A percentile compares a stretch with the other conserved stretches of the same genome.
These are phyloP conservation scores for Emydomyces testavorans DNA, from an alignment of 2,329 filamentous ascomycete genomes.

Conservation along the genomic window DNA sequence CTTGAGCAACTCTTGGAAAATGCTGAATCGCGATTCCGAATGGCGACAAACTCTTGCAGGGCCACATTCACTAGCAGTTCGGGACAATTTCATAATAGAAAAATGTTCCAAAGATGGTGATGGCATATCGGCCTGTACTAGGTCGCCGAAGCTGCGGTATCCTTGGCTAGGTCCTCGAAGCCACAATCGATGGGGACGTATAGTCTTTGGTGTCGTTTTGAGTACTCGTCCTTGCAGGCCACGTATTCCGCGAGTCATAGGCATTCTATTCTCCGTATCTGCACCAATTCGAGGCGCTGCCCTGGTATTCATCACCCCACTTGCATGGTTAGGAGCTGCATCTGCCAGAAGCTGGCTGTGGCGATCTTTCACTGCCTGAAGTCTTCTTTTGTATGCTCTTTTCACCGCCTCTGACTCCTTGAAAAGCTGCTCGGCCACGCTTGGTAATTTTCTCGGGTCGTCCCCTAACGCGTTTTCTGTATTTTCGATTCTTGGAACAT, in stretches of 20 bases:
- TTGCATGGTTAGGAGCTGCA: background rate
- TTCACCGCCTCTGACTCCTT: background rate
- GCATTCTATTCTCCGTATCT: background rate
- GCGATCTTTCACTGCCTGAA: background rate
- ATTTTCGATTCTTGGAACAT: background rate
- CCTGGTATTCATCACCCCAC: background rate
- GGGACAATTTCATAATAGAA: conserved; percentile 9
- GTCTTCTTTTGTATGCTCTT: background rate
- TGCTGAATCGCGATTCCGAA: conserved; percentile 6
- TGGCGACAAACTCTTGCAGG: background rate
- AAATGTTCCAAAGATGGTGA: conserved; percentile 12
- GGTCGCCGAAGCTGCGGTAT: conserved; percentile 12
- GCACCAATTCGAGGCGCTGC: background rate
- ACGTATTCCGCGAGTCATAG: background rate
- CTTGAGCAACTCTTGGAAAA: conserved; percentile 16
- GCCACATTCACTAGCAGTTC: background rate
- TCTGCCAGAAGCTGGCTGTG: background rate
- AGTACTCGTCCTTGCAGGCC: background rate
- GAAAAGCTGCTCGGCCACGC: background rate
- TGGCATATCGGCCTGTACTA: conserved; percentile 12
- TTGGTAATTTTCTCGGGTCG: background rate
- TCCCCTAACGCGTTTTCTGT: background rate
- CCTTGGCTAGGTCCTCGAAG: conserved; percentile 12
- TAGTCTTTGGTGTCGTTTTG: conserved; percentile 8
- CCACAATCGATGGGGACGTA: conserved; percentile 2